phyloP scores from a whole-genome alignment of 2,329 filamentous ascomycete genomes.

The Rutstroemia sp. region DNA sequence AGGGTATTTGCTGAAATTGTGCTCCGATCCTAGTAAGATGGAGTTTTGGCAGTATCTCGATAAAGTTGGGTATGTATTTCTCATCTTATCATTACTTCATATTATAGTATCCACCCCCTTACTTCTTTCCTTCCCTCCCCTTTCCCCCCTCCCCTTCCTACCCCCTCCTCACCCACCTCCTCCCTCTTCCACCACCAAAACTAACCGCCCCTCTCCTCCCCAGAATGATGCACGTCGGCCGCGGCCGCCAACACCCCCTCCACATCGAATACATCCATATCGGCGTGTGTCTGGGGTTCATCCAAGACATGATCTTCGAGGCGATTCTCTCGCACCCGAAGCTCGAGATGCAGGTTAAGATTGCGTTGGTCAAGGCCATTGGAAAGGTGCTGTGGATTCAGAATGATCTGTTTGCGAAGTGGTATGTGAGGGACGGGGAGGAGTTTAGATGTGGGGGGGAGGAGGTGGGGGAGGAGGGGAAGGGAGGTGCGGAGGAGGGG shows the following conservation, averaged over 20 bases:
- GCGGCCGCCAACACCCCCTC: slow-evolving; percentile 2
- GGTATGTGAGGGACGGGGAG: slow-evolving; percentile 42
- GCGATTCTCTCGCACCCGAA: slow-evolving; percentile 58
- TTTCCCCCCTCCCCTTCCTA: neutral
- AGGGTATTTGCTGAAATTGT: slow-evolving; percentile 3
- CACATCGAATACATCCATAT: slow-evolving; percentile 68
- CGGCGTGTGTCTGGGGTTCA: slow-evolving; percentile 62
- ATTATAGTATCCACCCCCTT: neutral
- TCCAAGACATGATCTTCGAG: slow-evolving; percentile 71
- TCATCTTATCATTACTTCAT: neutral
- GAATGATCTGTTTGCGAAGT: slow-evolving; percentile 79
- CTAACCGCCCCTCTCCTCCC: too few relatives aligned
- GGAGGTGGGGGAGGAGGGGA: neutral
- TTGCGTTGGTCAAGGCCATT: slow-evolving; percentile 66
- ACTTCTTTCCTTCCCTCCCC: neutral
- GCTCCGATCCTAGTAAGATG: slow-evolving; percentile 5
- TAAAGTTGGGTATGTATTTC: slow-evolving; percentile 61
- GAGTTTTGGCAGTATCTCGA: slow-evolving; percentile 66
- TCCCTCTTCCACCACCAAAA: too few relatives aligned
- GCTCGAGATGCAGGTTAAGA: slow-evolving; percentile 60
- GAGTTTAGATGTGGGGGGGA: slow-evolving; percentile 6
- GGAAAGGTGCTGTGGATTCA: slow-evolving; percentile 84
- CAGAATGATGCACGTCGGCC: slow-evolving; percentile 8
- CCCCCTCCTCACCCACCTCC: neutral
- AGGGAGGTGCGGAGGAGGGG: neutral